phyloP scores from a whole-genome alignment of 345 rosid species.

The Citrus sp. region DNA sequence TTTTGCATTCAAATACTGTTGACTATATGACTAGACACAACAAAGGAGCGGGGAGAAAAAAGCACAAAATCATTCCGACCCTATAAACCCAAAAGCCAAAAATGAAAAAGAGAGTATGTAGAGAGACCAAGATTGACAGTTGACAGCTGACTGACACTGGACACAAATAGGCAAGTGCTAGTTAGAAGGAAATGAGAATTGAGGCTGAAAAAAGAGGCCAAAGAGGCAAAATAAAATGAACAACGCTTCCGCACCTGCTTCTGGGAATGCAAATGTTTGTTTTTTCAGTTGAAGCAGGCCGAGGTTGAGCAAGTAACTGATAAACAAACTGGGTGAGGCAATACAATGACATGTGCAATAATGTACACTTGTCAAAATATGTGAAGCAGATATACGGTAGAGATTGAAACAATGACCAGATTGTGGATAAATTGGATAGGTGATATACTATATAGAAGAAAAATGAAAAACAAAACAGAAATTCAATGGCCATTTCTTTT shows the following conservation, averaged over 20 bases:
- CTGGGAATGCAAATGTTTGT: slow-evolving; percentile 17
- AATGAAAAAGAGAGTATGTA: background rate
- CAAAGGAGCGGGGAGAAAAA: background rate
- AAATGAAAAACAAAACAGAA: slow-evolving; percentile 1
- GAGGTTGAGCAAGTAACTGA: slow-evolving; percentile 57
- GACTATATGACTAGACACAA: slow-evolving; percentile 38
- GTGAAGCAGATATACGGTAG: slow-evolving; percentile 16
- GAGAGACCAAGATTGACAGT: slow-evolving; percentile 23
- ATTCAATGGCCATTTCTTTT: slow-evolving; percentile 21
- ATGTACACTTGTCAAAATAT: slow-evolving; percentile 56
- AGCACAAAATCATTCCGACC: slow-evolving; percentile 29
- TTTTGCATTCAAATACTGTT: slow-evolving; percentile 26
- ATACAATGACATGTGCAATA: slow-evolving; percentile 41
- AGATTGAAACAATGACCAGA: slow-evolving; percentile 19
- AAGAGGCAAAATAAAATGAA: slow-evolving; percentile 18
- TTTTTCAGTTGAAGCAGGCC: slow-evolving; percentile 49
- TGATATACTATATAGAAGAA: slow-evolving; percentile 7
- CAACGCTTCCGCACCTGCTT: slow-evolving; percentile 82
- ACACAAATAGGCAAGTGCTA: slow-evolving; percentile 14
- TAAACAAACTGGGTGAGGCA: slow-evolving; percentile 8
- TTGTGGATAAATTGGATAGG: slow-evolving; percentile 7
- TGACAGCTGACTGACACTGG: background rate
- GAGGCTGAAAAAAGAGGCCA: slow-evolving; percentile 15
- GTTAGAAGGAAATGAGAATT: slow-evolving; percentile 16
- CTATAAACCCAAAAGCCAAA: slow-evolving; percentile 18